Percentiles rank a stretch among this genome's conserved stretches.
These are phyloP conservation scores for Staphylotrichum longicolle DNA, from an alignment of 495 filamentous ascomycete species.

Conservation along the genomic window DNA sequence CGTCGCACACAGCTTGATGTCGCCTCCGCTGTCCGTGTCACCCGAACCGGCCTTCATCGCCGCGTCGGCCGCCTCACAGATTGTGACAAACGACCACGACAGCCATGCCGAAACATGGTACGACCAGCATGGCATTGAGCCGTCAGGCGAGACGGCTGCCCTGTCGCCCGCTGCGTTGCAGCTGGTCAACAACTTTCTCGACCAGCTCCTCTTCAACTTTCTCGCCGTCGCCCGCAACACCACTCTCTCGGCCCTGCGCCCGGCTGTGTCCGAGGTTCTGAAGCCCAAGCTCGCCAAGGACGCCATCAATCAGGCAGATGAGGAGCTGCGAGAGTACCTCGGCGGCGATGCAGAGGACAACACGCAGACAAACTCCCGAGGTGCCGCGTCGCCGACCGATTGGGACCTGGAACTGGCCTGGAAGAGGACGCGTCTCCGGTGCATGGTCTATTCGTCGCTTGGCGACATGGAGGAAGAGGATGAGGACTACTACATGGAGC, in stretches of 20 bases:
- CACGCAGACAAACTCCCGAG: constrained; percentile 54
- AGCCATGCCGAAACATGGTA: constrained; percentile 64
- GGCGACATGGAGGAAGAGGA: constrained; percentile 98
- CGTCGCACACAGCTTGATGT: constrained; percentile 51
- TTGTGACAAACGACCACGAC: constrained; percentile 84
- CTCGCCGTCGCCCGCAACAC: constrained; percentile 78
- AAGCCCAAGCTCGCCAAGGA: constrained; percentile 85
- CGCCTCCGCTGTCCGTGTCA: constrained; percentile 62
- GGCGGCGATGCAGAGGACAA: constrained; percentile 72
- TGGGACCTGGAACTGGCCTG: constrained; percentile 88
- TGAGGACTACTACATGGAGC: constrained; percentile 78
- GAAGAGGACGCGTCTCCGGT: constrained; percentile 86
- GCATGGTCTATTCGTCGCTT: constrained; percentile 96
- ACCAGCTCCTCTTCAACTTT: constrained; percentile 88
- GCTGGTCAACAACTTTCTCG: constrained; percentile 88
- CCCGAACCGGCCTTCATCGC: constrained; percentile 89
- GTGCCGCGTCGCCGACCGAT: constrained; percentile 51
- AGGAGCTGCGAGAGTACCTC: constrained; percentile 85
- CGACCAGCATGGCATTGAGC: constrained; percentile 61
- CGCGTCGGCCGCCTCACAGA: constrained; percentile 81
- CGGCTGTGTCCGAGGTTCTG: constrained; percentile 81
- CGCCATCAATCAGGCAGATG: constrained; percentile 82
- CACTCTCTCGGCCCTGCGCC: constrained; percentile 71
- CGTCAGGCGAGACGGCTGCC: constrained; percentile 62
- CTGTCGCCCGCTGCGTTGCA: constrained; percentile 73